Conservation (phyloP, 495 filamentous ascomycete species). For the Glonium stellatum region DNA sequence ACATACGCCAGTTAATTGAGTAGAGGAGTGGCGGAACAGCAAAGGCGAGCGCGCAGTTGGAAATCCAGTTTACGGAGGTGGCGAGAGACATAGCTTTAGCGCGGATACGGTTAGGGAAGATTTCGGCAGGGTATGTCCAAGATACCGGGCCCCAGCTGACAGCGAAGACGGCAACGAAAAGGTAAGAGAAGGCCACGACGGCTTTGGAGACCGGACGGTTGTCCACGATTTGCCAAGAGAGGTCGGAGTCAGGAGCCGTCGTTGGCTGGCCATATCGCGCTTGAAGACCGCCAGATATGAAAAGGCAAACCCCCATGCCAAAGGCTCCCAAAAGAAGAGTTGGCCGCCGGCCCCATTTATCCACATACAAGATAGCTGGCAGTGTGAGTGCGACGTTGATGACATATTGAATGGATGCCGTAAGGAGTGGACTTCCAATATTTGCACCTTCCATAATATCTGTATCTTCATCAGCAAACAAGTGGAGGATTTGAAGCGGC, state of each 20-base stretch:
- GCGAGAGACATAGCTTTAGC: constrained; percentile 56
- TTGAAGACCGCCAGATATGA: constrained; percentile 13
- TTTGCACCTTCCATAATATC: constrained; percentile 63
- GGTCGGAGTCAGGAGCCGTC: neutral
- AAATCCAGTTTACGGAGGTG: constrained; percentile 57
- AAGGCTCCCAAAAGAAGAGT: constrained; percentile 20
- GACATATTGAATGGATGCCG: constrained; percentile 66
- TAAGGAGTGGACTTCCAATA: constrained; percentile 55
- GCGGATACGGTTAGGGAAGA: constrained; percentile 56
- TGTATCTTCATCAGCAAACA: constrained; percentile 53
- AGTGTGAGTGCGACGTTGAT: constrained; percentile 61
- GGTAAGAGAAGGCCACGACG: constrained; percentile 54
- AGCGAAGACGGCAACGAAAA: constrained; percentile 55
- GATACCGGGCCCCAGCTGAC: constrained; percentile 50
- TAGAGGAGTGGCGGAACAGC: constrained; percentile 45
- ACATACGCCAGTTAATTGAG: constrained; percentile 48
- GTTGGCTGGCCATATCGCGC: constrained; percentile 17
- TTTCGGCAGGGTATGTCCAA: constrained; percentile 59
- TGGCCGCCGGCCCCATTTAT: constrained; percentile 18
- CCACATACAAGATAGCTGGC: constrained; percentile 43
- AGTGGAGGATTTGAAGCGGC: neutral
- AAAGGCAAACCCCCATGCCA: constrained; percentile 12
- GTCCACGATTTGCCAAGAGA: constrained; percentile 8
- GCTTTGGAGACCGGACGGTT: constrained; percentile 36
- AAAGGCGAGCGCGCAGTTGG: constrained; percentile 39